These are phyloP conservation scores for Azolla pinnata DNA, from an alignment of 75 land plant genomes.

Conservation along the genomic window DNA sequence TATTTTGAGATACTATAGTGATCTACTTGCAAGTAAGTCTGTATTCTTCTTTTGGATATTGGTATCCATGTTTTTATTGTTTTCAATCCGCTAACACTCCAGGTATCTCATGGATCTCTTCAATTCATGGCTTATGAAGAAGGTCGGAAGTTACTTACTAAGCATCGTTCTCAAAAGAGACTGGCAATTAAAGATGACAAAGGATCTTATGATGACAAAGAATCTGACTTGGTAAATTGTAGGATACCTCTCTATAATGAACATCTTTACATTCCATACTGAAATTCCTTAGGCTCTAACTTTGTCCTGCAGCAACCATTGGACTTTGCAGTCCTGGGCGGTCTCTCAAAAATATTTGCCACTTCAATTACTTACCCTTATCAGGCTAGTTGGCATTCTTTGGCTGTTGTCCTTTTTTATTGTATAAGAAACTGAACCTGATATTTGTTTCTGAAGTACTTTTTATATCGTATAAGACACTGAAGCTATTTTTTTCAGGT, in stretches of 20 bases:
- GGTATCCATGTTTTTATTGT: too few relatives aligned
- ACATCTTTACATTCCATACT: too few relatives aligned
- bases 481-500: constrained; percentile 35
- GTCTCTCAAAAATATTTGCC: constrained; percentile 76
- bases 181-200: not conserved
- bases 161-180: constrained; percentile 17
- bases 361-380: constrained; percentile 76
- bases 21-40: too few relatives aligned
- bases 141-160: constrained; percentile 47
- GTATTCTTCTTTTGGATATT: too few relatives aligned
- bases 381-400: constrained; percentile 34
- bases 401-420: not conserved
- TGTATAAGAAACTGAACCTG: not conserved
- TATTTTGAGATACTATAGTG: too few relatives aligned
- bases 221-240: too few relatives aligned
- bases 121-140: constrained; percentile 94
- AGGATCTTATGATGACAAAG: too few relatives aligned
- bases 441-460: not conserved
- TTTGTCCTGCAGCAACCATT: constrained; percentile 57
- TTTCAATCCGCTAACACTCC: too few relatives aligned
- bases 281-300: too few relatives aligned
- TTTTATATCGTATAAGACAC: not conserved
- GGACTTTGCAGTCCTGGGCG: constrained; percentile 81
- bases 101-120: constrained; percentile 97
- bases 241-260: too few relatives aligned